Conservation (phyloP, 176 grass and related monocot genomes). For the Elymus sibiricus region DNA sequence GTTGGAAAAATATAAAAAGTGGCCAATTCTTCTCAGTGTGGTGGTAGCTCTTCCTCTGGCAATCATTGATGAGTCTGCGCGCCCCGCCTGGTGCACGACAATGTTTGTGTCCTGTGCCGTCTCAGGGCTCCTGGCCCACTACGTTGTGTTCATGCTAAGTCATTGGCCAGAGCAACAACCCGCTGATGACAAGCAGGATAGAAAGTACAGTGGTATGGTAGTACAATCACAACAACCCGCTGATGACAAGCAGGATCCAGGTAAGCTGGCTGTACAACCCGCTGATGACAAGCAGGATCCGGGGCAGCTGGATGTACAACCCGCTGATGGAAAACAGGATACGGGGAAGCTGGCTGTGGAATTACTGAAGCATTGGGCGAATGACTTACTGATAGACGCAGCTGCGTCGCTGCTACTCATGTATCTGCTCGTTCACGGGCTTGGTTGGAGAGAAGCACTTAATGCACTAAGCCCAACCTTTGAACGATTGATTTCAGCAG, state of each 20-base stretch:
- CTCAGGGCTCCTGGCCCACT: neutral
- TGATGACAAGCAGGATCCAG: no score
- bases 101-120: neutral
- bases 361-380: neutral
- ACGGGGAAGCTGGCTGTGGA: neutral
- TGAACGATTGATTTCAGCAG: no score
- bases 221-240: no score
- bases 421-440: neutral
- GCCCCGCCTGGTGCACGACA: neutral
- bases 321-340: neutral
- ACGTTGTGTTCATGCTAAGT: neutral
- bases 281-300: no score
- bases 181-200: no score
- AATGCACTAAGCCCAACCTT: no score
- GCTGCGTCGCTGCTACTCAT: neutral
- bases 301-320: no score
- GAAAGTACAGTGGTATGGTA: no score
- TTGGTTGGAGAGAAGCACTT: neutral
- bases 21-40: rapidly evolving
- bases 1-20: neutral
- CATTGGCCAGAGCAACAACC: conserved; percentile 12
- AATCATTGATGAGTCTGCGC: neutral
- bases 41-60: neutral
- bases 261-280: no score
- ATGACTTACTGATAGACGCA: neutral